phyloP scores from a whole-genome alignment of 202 grass and related monocot species.

The Setaria viridis region DNA sequence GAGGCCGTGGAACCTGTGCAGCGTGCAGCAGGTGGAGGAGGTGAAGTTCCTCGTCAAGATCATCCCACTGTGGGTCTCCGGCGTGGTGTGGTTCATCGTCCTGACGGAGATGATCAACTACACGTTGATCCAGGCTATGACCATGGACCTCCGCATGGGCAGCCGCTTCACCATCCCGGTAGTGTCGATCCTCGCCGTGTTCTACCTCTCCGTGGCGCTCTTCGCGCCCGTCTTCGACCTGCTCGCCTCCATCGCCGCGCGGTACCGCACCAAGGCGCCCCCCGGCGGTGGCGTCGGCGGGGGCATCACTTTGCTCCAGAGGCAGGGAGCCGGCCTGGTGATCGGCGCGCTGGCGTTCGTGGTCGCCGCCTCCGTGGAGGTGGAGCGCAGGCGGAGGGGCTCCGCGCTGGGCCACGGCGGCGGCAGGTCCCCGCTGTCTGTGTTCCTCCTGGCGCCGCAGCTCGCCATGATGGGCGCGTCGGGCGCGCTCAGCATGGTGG shows the following conservation, averaged over 20 bases:
- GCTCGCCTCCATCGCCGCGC: slow-evolving; percentile 20
- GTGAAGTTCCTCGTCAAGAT: slow-evolving; percentile 68
- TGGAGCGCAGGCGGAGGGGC: slow-evolving; percentile 49
- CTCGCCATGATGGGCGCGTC: slow-evolving; percentile 57
- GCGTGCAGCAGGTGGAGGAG: slow-evolving; percentile 79
- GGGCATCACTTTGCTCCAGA: slow-evolving; percentile 68
- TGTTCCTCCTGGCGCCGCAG: slow-evolving; percentile 67
- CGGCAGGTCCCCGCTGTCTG: slow-evolving; percentile 53
- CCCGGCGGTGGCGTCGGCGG: neutral
- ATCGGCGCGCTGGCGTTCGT: slow-evolving; percentile 37
- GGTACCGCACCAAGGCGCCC: slow-evolving; percentile 30
- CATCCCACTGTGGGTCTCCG: slow-evolving; percentile 68
- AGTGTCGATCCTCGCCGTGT: slow-evolving; percentile 43
- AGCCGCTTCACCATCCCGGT: slow-evolving; percentile 52
- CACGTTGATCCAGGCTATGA: slow-evolving; percentile 44
- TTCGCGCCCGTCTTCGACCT: slow-evolving; percentile 63
- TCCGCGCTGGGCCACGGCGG: slow-evolving; percentile 46
- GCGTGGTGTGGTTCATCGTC: slow-evolving; percentile 53
- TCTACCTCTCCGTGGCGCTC: slow-evolving; percentile 52
- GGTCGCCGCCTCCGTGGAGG: slow-evolving; percentile 51
- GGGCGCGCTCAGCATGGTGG: slow-evolving; percentile 48
- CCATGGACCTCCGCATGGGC: slow-evolving; percentile 65
- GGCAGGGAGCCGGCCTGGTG: slow-evolving; percentile 55
- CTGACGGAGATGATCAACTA: slow-evolving; percentile 47
- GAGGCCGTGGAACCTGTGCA: slow-evolving; percentile 67